Conservation (phyloP, 768 basidiomycete genomes). For the Xerocomellus chrysenteron region DNA sequence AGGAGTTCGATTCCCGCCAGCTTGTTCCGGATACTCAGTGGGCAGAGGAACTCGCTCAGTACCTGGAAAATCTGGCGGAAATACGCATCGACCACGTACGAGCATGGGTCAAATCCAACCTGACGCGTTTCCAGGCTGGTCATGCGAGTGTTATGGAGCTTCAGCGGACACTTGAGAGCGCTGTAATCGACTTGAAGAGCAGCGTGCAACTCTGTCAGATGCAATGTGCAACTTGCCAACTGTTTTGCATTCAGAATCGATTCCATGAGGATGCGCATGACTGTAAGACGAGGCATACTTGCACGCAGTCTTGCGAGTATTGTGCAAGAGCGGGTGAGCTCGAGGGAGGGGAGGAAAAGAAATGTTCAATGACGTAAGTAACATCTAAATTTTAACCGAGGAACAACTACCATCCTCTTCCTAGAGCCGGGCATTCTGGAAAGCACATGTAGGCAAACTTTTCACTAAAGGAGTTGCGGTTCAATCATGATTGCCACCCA, state of each 20-base stretch:
- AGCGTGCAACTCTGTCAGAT: slow-evolving; percentile 51
- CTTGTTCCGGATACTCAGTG: slow-evolving; percentile 41
- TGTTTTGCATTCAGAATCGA: slow-evolving; percentile 47
- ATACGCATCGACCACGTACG: slow-evolving; percentile 47
- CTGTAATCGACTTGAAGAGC: slow-evolving; percentile 46
- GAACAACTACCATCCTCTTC: background rate
- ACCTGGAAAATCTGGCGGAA: slow-evolving; percentile 43
- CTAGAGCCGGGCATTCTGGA: slow-evolving; percentile 56
- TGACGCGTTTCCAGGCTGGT: slow-evolving; percentile 45
- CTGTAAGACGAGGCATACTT: slow-evolving; percentile 50
- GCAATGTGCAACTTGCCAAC: slow-evolving; percentile 47
- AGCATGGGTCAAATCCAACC: slow-evolving; percentile 51
- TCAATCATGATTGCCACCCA: slow-evolving; percentile 18
- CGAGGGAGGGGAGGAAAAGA: slow-evolving; percentile 21
- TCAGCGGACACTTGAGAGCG: slow-evolving; percentile 41
- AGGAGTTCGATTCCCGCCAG: slow-evolving; percentile 31
- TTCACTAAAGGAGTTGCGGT: background rate
- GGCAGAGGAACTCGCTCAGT: slow-evolving; percentile 37
- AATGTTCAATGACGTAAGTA: slow-evolving; percentile 49
- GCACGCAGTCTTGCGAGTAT: slow-evolving; percentile 45
- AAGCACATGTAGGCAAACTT: slow-evolving; percentile 48
- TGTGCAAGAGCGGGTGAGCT: slow-evolving; percentile 31
- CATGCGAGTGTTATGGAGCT: slow-evolving; percentile 47
- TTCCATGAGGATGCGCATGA: slow-evolving; percentile 48
- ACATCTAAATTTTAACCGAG: background rate